A percentile compares a stretch with the other conserved stretches of the same genome.
Evolutionary conservation across 176 grass and related monocot genomes (phyloP).

Genomic region (Rhipidocladum racemiflorum): DNA sequence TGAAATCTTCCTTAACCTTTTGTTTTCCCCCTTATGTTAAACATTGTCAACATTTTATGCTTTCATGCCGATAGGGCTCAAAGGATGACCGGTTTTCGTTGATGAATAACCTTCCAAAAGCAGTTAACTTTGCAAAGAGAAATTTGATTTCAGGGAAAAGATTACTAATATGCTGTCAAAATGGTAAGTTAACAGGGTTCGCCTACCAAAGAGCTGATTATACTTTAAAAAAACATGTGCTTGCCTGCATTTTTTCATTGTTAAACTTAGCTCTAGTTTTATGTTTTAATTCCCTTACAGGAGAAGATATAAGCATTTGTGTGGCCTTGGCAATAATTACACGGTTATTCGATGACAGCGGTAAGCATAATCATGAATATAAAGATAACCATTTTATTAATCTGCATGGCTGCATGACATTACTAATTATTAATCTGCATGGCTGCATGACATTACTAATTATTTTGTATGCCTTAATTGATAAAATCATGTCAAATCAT

Average conservation of each 20-base stretch:
- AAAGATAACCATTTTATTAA: neutral
- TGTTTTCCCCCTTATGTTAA: neutral
- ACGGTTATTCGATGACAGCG: conserved; percentile 60
- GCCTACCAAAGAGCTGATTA: neutral
- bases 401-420: no score
- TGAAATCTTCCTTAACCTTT: conserved; percentile 4
- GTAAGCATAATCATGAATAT: conserved; percentile 41
- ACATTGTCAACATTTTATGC: conserved; percentile 5
- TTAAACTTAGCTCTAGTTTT: neutral
- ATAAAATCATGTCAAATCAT: neutral
- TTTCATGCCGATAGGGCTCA: conserved; percentile 59
- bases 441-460: neutral
- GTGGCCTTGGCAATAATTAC: conserved; percentile 79
- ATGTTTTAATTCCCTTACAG: conserved; percentile 42
- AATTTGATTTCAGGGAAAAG: conserved; percentile 55
- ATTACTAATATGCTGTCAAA: conserved; percentile 78
- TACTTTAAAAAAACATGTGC: neutral
- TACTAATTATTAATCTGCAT: conserved; percentile 18
- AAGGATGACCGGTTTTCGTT: conserved; percentile 75
- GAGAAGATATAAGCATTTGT: conserved; percentile 94
- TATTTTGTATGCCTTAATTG: neutral
- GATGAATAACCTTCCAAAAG: conserved; percentile 55
- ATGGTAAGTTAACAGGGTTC: conserved; percentile 44
- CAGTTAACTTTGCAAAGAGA: conserved; percentile 67
- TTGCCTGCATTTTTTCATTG: neutral